These are phyloP conservation scores for Zymoseptoria crescenta DNA, from an alignment of 2,329 filamentous ascomycete species.

Conservation along the genomic window DNA sequence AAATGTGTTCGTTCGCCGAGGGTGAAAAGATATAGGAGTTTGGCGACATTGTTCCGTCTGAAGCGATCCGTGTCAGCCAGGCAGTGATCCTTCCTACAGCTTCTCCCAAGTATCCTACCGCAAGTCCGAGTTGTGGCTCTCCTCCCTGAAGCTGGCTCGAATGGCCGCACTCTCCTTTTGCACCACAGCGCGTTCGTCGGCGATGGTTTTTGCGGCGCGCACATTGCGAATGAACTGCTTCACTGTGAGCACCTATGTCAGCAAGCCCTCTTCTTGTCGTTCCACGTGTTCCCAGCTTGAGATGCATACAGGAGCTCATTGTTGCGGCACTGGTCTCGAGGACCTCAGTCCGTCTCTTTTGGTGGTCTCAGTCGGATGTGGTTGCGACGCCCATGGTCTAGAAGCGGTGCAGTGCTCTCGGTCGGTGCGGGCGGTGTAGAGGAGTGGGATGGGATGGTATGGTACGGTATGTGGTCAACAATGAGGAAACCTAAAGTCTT, in stretches of 20 bases:
- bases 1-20: constrained; percentile 96
- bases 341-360: constrained; percentile 8
- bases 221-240: constrained; percentile 99
- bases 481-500: neutral
- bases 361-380: neutral
- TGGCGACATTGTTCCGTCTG: constrained; percentile 97
- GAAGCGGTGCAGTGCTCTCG: neutral
- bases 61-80: constrained; percentile 1
- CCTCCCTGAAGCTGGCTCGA: constrained; percentile 92
- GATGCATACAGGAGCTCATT: constrained; percentile 16
- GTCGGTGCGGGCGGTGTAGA: neutral
- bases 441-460: neutral
- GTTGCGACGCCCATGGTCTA: neutral
- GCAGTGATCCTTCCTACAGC: neutral
- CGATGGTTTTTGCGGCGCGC: constrained; percentile 95
- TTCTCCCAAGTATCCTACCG: constrained; percentile 55
- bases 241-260: constrained; percentile 47
- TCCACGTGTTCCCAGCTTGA: neutral
- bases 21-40: constrained; percentile 95
- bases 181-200: constrained; percentile 94
- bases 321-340: constrained; percentile 9
- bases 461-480: neutral
- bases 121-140: constrained; percentile 84
- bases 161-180: constrained; percentile 99
- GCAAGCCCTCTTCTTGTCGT: neutral